A percentile compares a stretch with the other conserved stretches of the same genome.
Conservation (phyloP, 495 filamentous ascomycete species). For the Penicillium robsamsonii region DNA sequence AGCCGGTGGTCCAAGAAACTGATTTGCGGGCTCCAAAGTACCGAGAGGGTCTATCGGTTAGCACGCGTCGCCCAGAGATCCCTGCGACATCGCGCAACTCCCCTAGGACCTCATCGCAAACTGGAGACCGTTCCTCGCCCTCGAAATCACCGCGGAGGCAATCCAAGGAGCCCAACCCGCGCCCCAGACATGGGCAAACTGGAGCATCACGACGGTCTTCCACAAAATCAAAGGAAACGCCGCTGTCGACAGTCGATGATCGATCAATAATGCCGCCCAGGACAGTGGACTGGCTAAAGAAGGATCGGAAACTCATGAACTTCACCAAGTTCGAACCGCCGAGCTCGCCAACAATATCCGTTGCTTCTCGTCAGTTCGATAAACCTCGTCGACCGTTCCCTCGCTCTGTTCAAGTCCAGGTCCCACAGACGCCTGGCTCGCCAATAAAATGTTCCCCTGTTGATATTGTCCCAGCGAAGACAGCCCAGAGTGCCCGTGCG, state of each 20-base stretch:
- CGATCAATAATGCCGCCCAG: slow-evolving; percentile 7
- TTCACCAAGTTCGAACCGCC: slow-evolving; percentile 41
- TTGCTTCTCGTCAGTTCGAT: slow-evolving; percentile 23
- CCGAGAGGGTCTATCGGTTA: slow-evolving; percentile 7
- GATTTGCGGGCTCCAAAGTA: slow-evolving; percentile 11
- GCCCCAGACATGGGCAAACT: neutral
- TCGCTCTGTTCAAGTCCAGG: slow-evolving; percentile 5
- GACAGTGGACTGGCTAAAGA: slow-evolving; percentile 39
- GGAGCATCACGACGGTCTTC: slow-evolving; percentile 3
- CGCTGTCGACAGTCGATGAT: neutral
- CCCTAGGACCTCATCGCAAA: neutral
- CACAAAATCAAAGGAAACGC: slow-evolving; percentile 6
- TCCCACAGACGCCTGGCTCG: slow-evolving; percentile 5
- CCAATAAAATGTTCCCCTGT: neutral
- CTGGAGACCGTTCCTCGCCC: neutral
- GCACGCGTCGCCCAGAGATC: slow-evolving; percentile 1
- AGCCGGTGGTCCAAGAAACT: slow-evolving; percentile 22
- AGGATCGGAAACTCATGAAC: slow-evolving; percentile 32
- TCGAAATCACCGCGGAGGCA: slow-evolving; percentile 6
- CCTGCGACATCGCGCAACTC: neutral
- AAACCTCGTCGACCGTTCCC: slow-evolving; percentile 10
- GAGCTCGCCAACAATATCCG: slow-evolving; percentile 37
- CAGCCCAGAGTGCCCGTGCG: neutral
- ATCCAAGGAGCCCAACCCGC: neutral
- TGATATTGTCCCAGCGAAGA: neutral